These are phyloP conservation scores for Alliaria petiolata DNA, from an alignment of 345 rosid genomes.

Conservation along the genomic window DNA sequence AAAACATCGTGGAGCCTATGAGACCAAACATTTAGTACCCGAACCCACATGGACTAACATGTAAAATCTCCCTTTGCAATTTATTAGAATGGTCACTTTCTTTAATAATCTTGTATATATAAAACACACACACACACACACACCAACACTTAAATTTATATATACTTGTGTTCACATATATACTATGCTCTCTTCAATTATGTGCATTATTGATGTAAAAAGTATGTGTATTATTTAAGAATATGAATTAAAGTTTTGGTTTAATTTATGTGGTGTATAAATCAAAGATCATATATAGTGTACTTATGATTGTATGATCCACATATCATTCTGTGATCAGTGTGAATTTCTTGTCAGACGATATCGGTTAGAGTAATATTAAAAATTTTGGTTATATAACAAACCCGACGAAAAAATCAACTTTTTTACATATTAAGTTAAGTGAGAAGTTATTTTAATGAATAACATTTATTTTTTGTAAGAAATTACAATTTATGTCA, in stretches of 20 bases:
- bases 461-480: not conserved
- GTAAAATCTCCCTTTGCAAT: slow-evolving; percentile 18
- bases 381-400: not conserved
- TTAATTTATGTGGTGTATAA: not conserved
- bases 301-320: slow-evolving; percentile 1
- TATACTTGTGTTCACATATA: slow-evolving; percentile 4
- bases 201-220: slow-evolving; percentile 5
- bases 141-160: not conserved
- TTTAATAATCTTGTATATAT: slow-evolving; percentile 4
- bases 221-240: not conserved
- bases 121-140: not conserved
- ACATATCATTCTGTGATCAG: not conserved
- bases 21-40: slow-evolving; percentile 31
- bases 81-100: slow-evolving; percentile 1
- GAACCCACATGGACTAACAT: slow-evolving; percentile 39
- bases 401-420: not conserved
- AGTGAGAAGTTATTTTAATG: not conserved
- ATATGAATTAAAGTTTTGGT: not conserved
- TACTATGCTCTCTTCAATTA: not conserved
- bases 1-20: slow-evolving; percentile 35
- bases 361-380: not conserved
- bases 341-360: not conserved
- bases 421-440: not conserved
- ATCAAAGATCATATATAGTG: not conserved
- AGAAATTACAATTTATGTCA: not conserved